Evolutionary conservation across 306 rosid species (phyloP).

Genomic region (Trichosanthes cucumerina): DNA sequence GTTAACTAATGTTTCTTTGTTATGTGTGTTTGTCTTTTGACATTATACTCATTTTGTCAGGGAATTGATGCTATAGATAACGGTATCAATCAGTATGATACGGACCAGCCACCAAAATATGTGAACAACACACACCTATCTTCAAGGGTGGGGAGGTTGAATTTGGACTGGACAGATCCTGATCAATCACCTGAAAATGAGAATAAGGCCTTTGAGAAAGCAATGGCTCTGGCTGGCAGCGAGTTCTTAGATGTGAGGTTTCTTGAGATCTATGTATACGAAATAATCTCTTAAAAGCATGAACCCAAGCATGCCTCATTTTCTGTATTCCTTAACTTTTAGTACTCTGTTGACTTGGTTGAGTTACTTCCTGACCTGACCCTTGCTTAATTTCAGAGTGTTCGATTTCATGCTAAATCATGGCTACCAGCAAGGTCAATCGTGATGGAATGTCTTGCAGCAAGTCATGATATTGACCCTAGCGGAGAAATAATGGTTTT

Average conservation of each 20-base stretch:
- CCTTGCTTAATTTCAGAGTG: slow-evolving; percentile 38
- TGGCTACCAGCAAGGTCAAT: slow-evolving; percentile 99
- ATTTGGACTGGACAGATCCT: slow-evolving; percentile 88
- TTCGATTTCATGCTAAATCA: slow-evolving; percentile 62
- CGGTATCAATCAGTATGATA: slow-evolving; percentile 81
- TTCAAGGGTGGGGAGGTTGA: slow-evolving; percentile 77
- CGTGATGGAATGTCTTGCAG: slow-evolving; percentile 56
- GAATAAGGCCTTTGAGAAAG: slow-evolving; percentile 75
- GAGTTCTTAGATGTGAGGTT: slow-evolving; percentile 72
- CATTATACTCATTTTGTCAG: slow-evolving; percentile 22
- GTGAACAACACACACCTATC: slow-evolving; percentile 93
- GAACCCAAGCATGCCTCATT: background rate
- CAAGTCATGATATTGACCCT: slow-evolving; percentile 66
- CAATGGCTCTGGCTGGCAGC: slow-evolving; percentile 79
- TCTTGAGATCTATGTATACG: background rate
- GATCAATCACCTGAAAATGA: slow-evolving; percentile 85
- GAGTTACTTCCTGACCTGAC: background rate
- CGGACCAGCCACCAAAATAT: slow-evolving; percentile 82
- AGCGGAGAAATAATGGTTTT: slow-evolving; percentile 84
- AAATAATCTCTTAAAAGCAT: background rate
- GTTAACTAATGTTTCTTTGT: background rate
- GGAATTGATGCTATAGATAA: slow-evolving; percentile 97
- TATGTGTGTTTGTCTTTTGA: background rate
- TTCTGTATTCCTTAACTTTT: background rate
- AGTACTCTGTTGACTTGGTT: background rate